Evolutionary conservation across 331 rosid species (phyloP).

Genomic region (Phaseolus coccineus): DNA sequence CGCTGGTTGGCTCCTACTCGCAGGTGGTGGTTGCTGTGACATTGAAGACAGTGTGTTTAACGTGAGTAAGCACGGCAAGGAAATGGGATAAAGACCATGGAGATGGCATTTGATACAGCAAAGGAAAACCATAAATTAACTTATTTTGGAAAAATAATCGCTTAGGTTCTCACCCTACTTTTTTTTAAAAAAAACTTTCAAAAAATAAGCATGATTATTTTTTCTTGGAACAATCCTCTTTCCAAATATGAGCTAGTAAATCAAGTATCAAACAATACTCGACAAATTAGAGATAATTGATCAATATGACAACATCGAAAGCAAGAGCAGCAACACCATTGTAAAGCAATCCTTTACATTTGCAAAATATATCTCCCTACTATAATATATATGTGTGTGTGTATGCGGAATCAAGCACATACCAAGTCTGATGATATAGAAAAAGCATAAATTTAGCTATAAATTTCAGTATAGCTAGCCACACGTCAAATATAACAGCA

Average conservation of each 20-base stretch:
- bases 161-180: background rate
- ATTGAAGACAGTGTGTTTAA: constrained; percentile 6
- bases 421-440: background rate
- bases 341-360: constrained; percentile 3
- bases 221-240: background rate
- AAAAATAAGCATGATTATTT: background rate
- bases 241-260: background rate
- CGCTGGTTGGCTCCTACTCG: constrained; percentile 57
- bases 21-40: constrained; percentile 55
- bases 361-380: constrained; percentile 32
- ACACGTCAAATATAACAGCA: constrained; percentile 20
- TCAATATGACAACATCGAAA: background rate
- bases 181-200: background rate
- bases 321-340: background rate
- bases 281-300: background rate
- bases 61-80: background rate
- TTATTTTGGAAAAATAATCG: background rate
- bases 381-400: background rate
- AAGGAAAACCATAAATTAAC: constrained; percentile 4
- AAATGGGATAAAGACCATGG: constrained; percentile 12
- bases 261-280: background rate
- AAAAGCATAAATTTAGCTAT: background rate
- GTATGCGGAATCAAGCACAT: background rate
- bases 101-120: constrained; percentile 12
- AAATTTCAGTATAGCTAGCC: constrained; percentile 3